Evolutionary conservation across 2,329 filamentous ascomycete species (phyloP).

Genomic region (Neofusicoccum cordaticola): DNA sequence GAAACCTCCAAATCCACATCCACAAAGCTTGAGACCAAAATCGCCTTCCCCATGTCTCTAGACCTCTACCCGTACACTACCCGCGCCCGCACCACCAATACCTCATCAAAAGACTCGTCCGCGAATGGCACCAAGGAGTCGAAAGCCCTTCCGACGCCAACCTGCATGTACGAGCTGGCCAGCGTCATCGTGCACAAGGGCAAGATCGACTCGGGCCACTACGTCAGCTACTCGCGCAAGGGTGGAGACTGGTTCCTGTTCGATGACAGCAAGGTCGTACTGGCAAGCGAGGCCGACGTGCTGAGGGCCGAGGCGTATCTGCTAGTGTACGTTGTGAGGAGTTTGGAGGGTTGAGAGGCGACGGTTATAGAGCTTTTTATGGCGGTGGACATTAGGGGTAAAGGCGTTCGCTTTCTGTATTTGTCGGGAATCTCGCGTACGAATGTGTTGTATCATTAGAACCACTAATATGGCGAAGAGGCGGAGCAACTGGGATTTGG

Average conservation of each 20-base stretch:
- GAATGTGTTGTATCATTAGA: not conserved
- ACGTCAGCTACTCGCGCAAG: conserved; percentile 82
- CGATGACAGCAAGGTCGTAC: conserved; percentile 88
- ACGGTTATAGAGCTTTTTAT: too few relatives aligned
- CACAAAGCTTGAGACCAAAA: conserved; percentile 82
- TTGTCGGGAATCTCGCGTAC: too few relatives aligned
- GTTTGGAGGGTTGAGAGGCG: conserved; percentile 21
- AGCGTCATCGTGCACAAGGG: conserved; percentile 92
- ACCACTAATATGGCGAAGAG: not conserved
- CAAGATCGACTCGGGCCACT: conserved; percentile 89
- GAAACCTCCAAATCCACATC: conserved; percentile 73
- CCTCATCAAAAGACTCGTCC: not conserved
- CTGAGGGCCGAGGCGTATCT: conserved; percentile 84
- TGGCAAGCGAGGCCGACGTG: conserved; percentile 81
- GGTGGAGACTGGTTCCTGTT: conserved; percentile 91
- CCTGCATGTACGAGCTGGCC: conserved; percentile 79
- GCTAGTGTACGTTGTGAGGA: conserved; percentile 65
- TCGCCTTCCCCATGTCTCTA: conserved; percentile 80
- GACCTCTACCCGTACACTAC: conserved; percentile 91
- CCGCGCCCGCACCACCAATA: conserved; percentile 41
- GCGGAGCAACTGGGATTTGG: not conserved
- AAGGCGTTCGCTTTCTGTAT: too few relatives aligned
- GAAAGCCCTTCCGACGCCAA: conserved; percentile 34
- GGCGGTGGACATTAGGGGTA: too few relatives aligned
- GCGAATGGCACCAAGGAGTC: conserved; percentile 27